These are phyloP conservation scores for Daldinia concentrica DNA, from an alignment of 495 filamentous ascomycete genomes.

Conservation along the genomic window DNA sequence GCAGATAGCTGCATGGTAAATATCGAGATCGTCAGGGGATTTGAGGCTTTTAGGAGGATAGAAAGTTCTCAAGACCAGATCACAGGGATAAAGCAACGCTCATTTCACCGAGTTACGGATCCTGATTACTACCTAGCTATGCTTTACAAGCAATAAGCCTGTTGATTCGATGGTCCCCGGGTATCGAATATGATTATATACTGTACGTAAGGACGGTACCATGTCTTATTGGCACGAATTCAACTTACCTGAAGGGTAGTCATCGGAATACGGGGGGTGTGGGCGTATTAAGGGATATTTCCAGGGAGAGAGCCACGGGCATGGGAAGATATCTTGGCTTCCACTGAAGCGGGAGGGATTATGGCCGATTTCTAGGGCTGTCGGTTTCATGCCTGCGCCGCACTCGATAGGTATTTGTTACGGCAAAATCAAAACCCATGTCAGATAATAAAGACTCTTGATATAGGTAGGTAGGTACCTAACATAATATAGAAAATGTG, in stretches of 20 bases:
- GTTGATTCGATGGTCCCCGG: not conserved
- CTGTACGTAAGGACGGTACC: not conserved
- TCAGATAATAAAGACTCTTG: constrained; percentile 11
- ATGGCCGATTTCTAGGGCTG: constrained; percentile 30
- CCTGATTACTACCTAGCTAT: constrained; percentile 5
- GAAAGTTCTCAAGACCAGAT: constrained; percentile 14
- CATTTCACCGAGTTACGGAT: constrained; percentile 34
- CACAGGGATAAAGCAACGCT: constrained; percentile 25
- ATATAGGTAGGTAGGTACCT: no score
- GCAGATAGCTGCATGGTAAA: constrained; percentile 29
- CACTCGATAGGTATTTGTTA: constrained; percentile 26
- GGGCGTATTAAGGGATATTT: constrained; percentile 9
- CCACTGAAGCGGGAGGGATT: constrained; percentile 14
- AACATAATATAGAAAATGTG: constrained; percentile 5
- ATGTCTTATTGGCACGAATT: constrained; percentile 12
- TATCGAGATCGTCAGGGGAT: constrained; percentile 46
- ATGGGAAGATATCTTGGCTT: constrained; percentile 20
- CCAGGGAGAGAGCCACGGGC: constrained; percentile 9
- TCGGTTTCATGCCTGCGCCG: constrained; percentile 40
- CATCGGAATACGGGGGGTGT: constrained; percentile 25
- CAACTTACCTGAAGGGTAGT: constrained; percentile 4
- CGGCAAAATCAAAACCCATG: constrained; percentile 31
- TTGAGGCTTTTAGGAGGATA: constrained; percentile 22
- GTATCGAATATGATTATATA: not conserved
- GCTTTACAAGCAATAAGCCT: not conserved